Base-by-base conservation (phyloP, 2,329 filamentous ascomycete genomes). In the Dactylellina leptospora region DNA sequence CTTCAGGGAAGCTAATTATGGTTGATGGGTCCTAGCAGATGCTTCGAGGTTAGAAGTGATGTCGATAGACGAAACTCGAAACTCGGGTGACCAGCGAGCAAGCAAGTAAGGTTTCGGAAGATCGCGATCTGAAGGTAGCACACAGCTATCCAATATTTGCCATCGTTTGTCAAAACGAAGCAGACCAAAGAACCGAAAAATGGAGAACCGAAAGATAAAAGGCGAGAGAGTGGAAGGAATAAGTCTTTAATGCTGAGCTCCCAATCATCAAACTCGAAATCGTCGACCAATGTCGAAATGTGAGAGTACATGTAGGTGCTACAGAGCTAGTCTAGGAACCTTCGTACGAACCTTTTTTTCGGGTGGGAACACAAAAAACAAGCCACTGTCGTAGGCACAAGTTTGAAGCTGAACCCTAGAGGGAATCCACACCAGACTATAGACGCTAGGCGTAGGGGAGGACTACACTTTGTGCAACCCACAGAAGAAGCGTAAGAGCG, bases 391-490 rank as follows among this genome's bases (percentile, higher is more conserved):
- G 30, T 48, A 48, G 28, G 60, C 28, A n/a, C 51, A 50, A 40
- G 51, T 58, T 51, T 56, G 54, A 66, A 51, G 53, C 8, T 50
- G 28, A 33, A 16, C 9, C 16, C 38, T 33, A 33, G 54, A 54
- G 20, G 20, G 13, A 33, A 40, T 33, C 42, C 18, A 30, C 25
- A 22, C 33, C 44, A 25, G 47, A 54, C 23, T 53, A 44, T 33
- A 45, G 22, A 42, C 42, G 28, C 25, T 38, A 27, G 33, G 47
- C 48, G 30, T 6, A 6, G 30, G 30, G 6, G 13, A 13, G 6
- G 30, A 33, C 13, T 13, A 13, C 36, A 55, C 47, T 16, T 61
- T 71, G 66, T 71, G 42, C 42, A 42, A 71, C 66, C 56, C 53
- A 45, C 33, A 30, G 10, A 3, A 27, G 44, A 2, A 27, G 8